Base-by-base conservation (phyloP, 2,329 filamentous ascomycete species). In the Aspergillus novoparasiticus region DNA sequence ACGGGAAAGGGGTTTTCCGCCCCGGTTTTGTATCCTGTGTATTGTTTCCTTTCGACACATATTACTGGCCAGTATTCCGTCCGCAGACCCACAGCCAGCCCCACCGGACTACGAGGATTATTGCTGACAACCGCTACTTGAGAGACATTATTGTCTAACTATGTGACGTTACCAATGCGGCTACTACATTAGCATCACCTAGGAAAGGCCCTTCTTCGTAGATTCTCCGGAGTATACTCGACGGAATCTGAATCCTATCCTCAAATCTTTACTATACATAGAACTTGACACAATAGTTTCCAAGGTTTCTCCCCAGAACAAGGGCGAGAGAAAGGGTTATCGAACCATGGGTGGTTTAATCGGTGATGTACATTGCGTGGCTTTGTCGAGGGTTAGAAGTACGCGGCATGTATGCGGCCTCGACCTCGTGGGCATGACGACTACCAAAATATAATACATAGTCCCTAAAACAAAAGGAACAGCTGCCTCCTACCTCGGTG, bases 391-490 rank as follows among this genome's bases (percentile, higher is more conserved):
- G 30, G 30, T 32, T 9, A 32, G 30, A 11, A 36, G 34, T 36
- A 34, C 51, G 32, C 51, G 51, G 51, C 32, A 55, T 55, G 51
- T 39, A 45, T 41, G 36, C 16, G 36, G 16, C 36, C 36, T 41
- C 36, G 36, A 2, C 56, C 56, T 58, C 56, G 43, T 58, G 56
- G 56, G 56, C 43, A 58, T 58, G 56, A 48, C 39, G 16, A 30
- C n/a, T 41, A 5, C 16, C 19, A 41, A 39, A 41, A 6, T 19
- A 41, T 41, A 41, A 41, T 41, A 19, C 36, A 41, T 41, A 36
- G 34, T 16, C 34, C 34, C 32, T 6, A 14, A 36, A 26, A 21
- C 14, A 10, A 32, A 46, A 58, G 11, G 10, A 23, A 11, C n/a
- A 12, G 26, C n/a, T 46, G 16, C 11, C 11, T 11, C 30, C 30